Conservation (phyloP, 257 asterid species). For the Ballota nigra region DNA sequence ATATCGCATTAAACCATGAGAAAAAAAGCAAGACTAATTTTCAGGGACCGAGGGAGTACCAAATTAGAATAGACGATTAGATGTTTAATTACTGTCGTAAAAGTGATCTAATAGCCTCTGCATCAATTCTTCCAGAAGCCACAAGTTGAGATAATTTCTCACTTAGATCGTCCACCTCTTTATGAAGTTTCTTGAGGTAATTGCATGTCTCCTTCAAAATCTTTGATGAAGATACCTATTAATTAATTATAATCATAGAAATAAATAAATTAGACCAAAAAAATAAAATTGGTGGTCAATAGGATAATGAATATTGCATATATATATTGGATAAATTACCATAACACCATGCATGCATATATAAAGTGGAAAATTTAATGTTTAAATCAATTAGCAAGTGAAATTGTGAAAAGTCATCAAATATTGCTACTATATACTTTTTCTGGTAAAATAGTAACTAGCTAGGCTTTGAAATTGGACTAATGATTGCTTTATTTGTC, state of each 20-base stretch:
- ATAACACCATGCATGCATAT: conserved; percentile 26
- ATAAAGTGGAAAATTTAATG: neutral
- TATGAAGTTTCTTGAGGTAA: conserved; percentile 59
- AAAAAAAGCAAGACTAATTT: too few species aligned
- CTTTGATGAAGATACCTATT: conserved; percentile 47
- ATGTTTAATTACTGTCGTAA: conserved; percentile 30
- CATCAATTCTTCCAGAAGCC: conserved; percentile 41
- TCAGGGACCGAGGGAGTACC: too few species aligned
- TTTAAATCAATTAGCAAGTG: neutral
- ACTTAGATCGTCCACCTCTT: conserved; percentile 65
- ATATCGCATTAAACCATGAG: too few species aligned
- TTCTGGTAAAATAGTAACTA: neutral
- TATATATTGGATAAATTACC: neutral
- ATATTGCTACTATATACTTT: conserved; percentile 11
- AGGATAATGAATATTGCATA: too few species aligned
- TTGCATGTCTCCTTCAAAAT: conserved; percentile 55
- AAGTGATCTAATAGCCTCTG: conserved; percentile 40
- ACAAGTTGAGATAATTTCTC: conserved; percentile 50
- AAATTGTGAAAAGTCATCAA: conserved; percentile 3
- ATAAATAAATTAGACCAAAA: neutral
- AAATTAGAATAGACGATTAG: neutral
- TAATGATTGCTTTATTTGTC: conserved; percentile 5
- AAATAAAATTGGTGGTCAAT: neutral
- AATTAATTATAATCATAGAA: neutral
- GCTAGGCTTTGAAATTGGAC: conserved; percentile 19